Base-by-base conservation (phyloP, 2,329 filamentous ascomycete genomes). In the Tolypocladium guangdongense region DNA sequence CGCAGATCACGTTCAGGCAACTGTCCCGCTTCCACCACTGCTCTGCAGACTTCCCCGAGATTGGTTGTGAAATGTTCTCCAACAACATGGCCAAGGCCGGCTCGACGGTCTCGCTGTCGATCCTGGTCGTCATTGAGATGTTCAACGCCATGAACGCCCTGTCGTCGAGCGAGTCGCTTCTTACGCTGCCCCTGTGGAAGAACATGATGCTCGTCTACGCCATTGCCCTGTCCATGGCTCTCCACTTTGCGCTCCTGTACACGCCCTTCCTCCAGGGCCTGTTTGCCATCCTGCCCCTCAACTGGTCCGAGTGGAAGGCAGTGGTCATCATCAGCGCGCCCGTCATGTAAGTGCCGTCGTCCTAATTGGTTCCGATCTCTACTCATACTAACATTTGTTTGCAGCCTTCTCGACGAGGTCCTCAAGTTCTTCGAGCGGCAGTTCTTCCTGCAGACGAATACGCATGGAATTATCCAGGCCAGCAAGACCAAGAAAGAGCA, bases 201-300 rank as follows among this genome's bases (percentile, higher is more conserved):
- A 99, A 99, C 75, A 93, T 96, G 86, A 93, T 96, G 80, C 84
- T 99, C 20, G 89, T 99, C 53, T 96, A 95, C 64, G 95, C 93
- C 57, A 96, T 99, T 66, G 78, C 81, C 12, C 76, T 99, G 58
- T 95, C 89, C 39, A 99, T 99, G 93, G 83, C 83, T 1, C 79
- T 99, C 54, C 93, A 99, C 77, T 96, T 97, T 69, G 88, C 85
- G 27, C 85, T 99, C 50, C 79, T 99, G 38, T 99, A 99, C 73
- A 87, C 86, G 2, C 93, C 95, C 0, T 83, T 96, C 73, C 73
- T 99, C 55, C 92, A 96, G 73, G 77, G 75, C 8, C 74, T 99
- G 55, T 99, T 99, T 75, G 88, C 88, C 38, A 97, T 99, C 59
- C 72, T 96, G 58, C 91, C 93, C 11, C 73, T 99, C 60, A 86